phyloP scores from a whole-genome alignment of 202 grass and related monocot species.

The Elaeis oleifera region DNA sequence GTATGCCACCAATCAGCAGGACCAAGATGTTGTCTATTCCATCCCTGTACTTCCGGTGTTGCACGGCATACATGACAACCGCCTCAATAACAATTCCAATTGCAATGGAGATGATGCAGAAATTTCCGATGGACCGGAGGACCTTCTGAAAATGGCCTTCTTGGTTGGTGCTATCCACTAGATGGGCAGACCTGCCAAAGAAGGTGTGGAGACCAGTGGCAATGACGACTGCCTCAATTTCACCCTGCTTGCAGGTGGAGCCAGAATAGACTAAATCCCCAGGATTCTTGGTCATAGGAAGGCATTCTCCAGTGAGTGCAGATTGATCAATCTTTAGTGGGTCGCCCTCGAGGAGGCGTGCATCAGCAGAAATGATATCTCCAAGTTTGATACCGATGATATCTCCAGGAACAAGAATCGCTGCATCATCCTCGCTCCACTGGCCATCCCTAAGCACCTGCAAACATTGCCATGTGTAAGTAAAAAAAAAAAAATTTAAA shows the following conservation, averaged over 20 bases:
- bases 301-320: not conserved
- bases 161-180: constrained; percentile 24
- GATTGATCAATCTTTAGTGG: constrained; percentile 5
- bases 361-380: constrained; percentile 4
- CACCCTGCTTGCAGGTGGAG: constrained; percentile 9
- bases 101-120: constrained; percentile 5
- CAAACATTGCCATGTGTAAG: too few relatives aligned
- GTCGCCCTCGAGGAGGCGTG: constrained; percentile 1
- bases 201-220: constrained; percentile 23
- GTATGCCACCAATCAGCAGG: constrained; percentile 2
- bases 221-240: constrained; percentile 13
- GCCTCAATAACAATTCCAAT: not conserved
- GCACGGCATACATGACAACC: too few relatives aligned
- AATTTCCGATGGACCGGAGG: not conserved
- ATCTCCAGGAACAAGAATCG: constrained; percentile 1
- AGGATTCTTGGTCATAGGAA: not conserved
- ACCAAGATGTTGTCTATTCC: constrained; percentile 3
- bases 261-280: constrained; percentile 4
- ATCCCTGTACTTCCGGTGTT: not conserved
- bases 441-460: constrained; percentile 5
- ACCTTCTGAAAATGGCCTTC: not conserved
- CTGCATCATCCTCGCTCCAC: not conserved
- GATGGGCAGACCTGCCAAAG: constrained; percentile 16
- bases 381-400: constrained; percentile 16
- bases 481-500: too few relatives aligned